Evolutionary conservation across 768 basidiomycete genomes (phyloP).

Genomic region (Naematelia encephala): DNA sequence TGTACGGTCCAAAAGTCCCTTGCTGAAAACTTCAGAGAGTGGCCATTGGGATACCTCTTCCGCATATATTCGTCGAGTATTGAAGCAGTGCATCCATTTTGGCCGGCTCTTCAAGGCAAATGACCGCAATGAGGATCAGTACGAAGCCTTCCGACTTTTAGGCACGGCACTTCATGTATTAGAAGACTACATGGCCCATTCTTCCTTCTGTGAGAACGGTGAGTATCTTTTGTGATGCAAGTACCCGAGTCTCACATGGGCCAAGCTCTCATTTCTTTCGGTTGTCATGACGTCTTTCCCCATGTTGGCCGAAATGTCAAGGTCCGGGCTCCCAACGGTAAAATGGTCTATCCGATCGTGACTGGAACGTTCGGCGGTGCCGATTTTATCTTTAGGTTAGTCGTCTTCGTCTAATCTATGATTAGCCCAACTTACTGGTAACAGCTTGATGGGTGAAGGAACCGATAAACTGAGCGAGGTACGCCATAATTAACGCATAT

Average conservation of each 20-base stretch:
- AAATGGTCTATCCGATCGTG: conserved; percentile 73
- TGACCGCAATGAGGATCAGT: conserved; percentile 53
- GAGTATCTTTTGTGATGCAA: not conserved
- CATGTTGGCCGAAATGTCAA: conserved; percentile 80
- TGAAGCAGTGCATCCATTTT: conserved; percentile 73
- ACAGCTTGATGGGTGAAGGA: conserved; percentile 51
- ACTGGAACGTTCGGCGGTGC: conserved; percentile 60
- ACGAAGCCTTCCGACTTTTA: conserved; percentile 65
- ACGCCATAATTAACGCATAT: not conserved
- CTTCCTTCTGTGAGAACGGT: conserved; percentile 70
- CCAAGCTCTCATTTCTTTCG: conserved; percentile 66
- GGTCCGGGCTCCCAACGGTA: conserved; percentile 70
- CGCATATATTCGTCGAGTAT: conserved; percentile 57
- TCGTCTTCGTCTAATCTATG: too few species aligned
- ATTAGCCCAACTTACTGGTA: too few species aligned
- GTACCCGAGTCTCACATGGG: not conserved
- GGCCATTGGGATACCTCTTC: conserved; percentile 79
- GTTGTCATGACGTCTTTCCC: conserved; percentile 70
- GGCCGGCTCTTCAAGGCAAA: conserved; percentile 61
- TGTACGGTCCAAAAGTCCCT: not conserved
- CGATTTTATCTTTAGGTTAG: conserved; percentile 34
- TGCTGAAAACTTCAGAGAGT: conserved; percentile 18
- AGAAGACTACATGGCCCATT: conserved; percentile 82
- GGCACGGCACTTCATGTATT: conserved; percentile 56
- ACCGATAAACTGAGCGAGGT: conserved; percentile 58